A percentile compares a stretch with the other conserved stretches of the same genome.
These are phyloP conservation scores for Brassica nigra DNA, from an alignment of 345 rosid genomes.

Conservation along the genomic window DNA sequence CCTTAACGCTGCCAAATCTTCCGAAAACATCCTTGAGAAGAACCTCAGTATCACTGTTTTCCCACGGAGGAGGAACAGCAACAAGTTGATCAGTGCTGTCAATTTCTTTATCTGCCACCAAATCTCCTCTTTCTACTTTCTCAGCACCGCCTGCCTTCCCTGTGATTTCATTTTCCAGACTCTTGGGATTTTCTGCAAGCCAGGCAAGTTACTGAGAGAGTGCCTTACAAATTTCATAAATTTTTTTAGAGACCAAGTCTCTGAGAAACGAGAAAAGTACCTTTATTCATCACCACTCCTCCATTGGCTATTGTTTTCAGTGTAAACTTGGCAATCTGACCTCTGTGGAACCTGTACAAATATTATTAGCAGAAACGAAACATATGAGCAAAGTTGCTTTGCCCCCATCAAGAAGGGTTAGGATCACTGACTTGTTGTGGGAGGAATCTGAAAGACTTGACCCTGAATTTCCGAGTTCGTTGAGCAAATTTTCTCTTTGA, in stretches of 20 bases:
- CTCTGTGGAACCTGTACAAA: slow-evolving; percentile 47
- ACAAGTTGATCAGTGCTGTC: slow-evolving; percentile 11
- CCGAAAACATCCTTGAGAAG: slow-evolving; percentile 47
- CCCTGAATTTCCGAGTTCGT: slow-evolving; percentile 29
- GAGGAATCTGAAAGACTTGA: neutral
- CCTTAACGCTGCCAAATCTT: slow-evolving; percentile 55
- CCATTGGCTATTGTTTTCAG: slow-evolving; percentile 37
- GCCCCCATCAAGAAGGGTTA: neutral
- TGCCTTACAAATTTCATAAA: no score
- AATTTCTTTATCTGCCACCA: slow-evolving; percentile 17
- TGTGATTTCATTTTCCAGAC: slow-evolving; percentile 3
- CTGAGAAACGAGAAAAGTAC: slow-evolving; percentile 4
- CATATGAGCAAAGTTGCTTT: slow-evolving; percentile 2
- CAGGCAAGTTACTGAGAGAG: slow-evolving; percentile 7
- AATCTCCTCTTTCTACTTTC: slow-evolving; percentile 15
- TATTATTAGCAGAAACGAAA: neutral
- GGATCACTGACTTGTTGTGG: slow-evolving; percentile 6
- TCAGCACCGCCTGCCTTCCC: slow-evolving; percentile 10
- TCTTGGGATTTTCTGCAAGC: slow-evolving; percentile 22
- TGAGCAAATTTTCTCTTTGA: slow-evolving; percentile 42
- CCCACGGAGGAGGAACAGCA: slow-evolving; percentile 20
- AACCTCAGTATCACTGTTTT: slow-evolving; percentile 48
- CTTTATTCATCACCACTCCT: slow-evolving; percentile 16
- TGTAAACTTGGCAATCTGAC: slow-evolving; percentile 47
- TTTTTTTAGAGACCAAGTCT: neutral